These are phyloP conservation scores for Lactarius tabidus DNA, from an alignment of 768 basidiomycete species.

Conservation along the genomic window DNA sequence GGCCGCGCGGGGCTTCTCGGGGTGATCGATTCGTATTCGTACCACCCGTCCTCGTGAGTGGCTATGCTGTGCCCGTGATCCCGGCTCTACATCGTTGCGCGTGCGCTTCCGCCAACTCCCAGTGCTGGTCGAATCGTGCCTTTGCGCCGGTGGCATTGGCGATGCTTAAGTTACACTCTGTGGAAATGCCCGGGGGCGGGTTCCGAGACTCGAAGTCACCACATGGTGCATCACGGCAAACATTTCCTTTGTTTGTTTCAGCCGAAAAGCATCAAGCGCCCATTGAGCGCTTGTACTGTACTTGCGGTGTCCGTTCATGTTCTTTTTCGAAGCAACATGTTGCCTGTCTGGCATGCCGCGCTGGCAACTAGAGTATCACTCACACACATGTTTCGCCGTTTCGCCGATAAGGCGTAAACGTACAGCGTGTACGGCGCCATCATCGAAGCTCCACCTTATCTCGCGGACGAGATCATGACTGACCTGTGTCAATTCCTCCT, in stretches of 20 bases:
- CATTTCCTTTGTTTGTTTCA: too few species aligned
- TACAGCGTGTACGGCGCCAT: not conserved
- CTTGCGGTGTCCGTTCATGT: too few species aligned
- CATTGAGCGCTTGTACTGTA: too few species aligned
- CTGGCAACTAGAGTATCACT: not conserved
- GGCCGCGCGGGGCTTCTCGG: too few species aligned
- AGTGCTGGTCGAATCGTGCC: not conserved
- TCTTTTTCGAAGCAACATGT: too few species aligned
- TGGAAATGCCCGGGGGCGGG: too few species aligned
- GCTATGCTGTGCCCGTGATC: not conserved
- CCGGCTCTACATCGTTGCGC: not conserved
- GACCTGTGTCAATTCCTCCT: too few species aligned
- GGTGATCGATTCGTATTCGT: not conserved
- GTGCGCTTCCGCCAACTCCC: not conserved
- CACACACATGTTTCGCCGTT: not conserved
- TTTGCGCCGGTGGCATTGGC: not conserved
- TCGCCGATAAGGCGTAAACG: not conserved
- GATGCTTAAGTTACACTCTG: not conserved
- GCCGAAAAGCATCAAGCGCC: too few species aligned
- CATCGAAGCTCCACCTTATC: not conserved
- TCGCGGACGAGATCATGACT: too few species aligned
- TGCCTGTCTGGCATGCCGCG: not conserved
- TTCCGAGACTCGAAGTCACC: too few species aligned
- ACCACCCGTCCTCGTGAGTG: not conserved
- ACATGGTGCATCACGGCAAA: too few species aligned